Base-by-base conservation (phyloP, 768 basidiomycete species). In the Suillus ampliporus region DNA sequence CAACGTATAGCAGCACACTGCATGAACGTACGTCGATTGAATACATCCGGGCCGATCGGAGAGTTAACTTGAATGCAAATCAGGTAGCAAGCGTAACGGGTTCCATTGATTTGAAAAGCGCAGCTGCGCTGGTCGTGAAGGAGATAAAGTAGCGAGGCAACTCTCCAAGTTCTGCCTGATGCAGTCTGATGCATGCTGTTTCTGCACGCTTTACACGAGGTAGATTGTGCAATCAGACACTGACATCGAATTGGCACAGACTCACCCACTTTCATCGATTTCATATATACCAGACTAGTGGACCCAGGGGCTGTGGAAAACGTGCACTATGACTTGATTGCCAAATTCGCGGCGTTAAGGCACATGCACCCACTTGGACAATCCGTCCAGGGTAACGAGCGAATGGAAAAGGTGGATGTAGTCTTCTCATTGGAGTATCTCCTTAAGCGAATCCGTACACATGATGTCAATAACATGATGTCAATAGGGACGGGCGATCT, bases 171-270 rank as follows among this genome's bases (percentile, higher is more conserved):
- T 21, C 52, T 53, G 52, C 23, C n/a, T 54, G 54, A 56, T 56
- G 31, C 54, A 56, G 52, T 37, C n/a, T 54, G 54, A 56, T 56
- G 31, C 54, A 56, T 56, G 54, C 54, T 56, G 54, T 3, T 56
- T 40, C 54, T 40, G 54, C 54, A 38, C 54, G 54, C 17, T 28
- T 56, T 56, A 56, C 54, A 56, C 54, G 54, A 56, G 54, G 54
- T 38, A 38, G 37, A 54, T 54, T 54, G 37, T 8, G 21, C 21
- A 38, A 54, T 54, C 35, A 37, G n/a, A 37, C 53, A 54, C 21
- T 23, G 15, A 11, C 23, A 19, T 56, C 3, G 38, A 40, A 56
- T 19, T 38, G 54, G 54, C 37, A 26, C 54, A 40, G 54, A 54
- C 53, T 54, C 52, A 19, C 11, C 52, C 53, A 54, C 53, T 38